Evolutionary conservation across 148 eudicot species (phyloP).

Genomic region (Dianthus caryophyllus): DNA sequence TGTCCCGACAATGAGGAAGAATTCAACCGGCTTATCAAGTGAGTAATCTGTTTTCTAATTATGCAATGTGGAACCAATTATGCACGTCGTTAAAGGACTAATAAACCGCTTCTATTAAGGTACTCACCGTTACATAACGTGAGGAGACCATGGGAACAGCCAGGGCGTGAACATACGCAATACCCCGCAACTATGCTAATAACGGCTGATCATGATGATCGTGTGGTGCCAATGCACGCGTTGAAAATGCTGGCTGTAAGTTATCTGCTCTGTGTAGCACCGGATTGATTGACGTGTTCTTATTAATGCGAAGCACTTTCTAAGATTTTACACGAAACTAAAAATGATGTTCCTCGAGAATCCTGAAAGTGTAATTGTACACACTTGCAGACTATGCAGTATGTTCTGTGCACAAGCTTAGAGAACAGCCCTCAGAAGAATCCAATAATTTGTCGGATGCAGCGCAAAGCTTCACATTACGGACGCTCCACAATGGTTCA

Average conservation of each 20-base stretch:
- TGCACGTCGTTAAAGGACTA: no score
- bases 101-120: no score
- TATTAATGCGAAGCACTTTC: no score
- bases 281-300: no score
- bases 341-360: not conserved
- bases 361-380: conserved; percentile 4
- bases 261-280: conserved; percentile 17
- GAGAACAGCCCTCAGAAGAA: no score
- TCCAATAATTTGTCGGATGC: no score
- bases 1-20: conserved; percentile 93
- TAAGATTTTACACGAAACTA: no score
- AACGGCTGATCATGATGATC: conserved; percentile 97
- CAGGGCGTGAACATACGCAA: conserved; percentile 41
- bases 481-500: no score
- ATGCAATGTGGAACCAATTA: not conserved
- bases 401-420: conserved; percentile 79
- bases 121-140: conserved; percentile 55
- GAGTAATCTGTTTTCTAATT: conserved; percentile 23
- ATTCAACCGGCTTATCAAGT: conserved; percentile 85
- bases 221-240: conserved; percentile 93
- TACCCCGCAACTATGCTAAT: conserved; percentile 87
- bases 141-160: conserved; percentile 84
- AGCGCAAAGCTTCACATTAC: no score
- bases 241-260: conserved; percentile 80
- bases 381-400: conserved; percentile 66